phyloP scores from a whole-genome alignment of 2,329 filamentous ascomycete genomes.

The Pseudophaeomoniella oleicola region DNA sequence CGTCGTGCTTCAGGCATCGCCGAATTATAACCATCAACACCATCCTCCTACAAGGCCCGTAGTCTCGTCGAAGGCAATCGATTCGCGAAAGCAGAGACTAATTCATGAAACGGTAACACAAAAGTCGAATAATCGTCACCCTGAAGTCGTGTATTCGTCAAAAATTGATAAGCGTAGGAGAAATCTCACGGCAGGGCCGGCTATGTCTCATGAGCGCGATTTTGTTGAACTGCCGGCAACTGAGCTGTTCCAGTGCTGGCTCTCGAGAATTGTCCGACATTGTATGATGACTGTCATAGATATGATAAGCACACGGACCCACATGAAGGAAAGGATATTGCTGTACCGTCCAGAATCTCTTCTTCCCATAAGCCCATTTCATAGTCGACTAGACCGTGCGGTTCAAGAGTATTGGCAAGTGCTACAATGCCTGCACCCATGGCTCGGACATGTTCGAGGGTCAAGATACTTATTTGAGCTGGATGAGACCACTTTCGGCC shows the following conservation, averaged over 20 bases:
- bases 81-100: no score
- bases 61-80: no score
- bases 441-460: slow-evolving; percentile 53
- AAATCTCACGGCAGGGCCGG: no score
- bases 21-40: no score
- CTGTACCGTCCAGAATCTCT: slow-evolving; percentile 69
- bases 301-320: background rate
- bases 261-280: background rate
- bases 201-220: background rate
- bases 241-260: slow-evolving; percentile 1
- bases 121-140: no score
- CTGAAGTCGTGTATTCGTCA: no score
- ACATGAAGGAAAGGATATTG: background rate
- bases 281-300: background rate
- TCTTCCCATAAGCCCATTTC: slow-evolving; percentile 96
- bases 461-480: slow-evolving; percentile 49
- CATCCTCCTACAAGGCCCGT: no score
- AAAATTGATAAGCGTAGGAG: no score
- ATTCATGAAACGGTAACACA: no score
- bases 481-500: no score
- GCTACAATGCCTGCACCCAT: slow-evolving; percentile 72
- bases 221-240: background rate
- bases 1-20: no score
- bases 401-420: slow-evolving; percentile 74
- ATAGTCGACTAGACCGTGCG: slow-evolving; percentile 90